Conservation (phyloP, 179 eudicot genomes). For the Heliamphora pulchella region DNA sequence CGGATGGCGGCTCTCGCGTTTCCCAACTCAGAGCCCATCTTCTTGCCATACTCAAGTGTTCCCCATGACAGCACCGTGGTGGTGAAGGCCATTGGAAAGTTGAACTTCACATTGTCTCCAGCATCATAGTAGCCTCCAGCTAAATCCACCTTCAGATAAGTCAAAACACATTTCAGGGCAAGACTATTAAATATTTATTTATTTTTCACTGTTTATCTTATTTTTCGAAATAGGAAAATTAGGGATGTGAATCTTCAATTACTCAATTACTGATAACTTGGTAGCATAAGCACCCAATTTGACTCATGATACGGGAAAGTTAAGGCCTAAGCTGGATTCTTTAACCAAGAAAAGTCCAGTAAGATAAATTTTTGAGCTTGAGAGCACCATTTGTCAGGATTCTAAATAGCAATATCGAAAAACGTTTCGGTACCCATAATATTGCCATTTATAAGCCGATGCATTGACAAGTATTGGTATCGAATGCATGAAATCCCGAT, state of each 20-base stretch:
- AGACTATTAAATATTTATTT: too few relatives aligned
- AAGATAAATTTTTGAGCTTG: too few relatives aligned
- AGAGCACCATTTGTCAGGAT: too few relatives aligned
- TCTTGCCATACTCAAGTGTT: conserved; percentile 55
- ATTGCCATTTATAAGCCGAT: too few relatives aligned
- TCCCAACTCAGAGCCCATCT: conserved; percentile 48
- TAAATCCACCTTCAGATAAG: conserved; percentile 50
- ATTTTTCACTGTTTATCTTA: too few relatives aligned
- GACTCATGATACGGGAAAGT: too few relatives aligned
- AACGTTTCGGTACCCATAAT: too few relatives aligned
- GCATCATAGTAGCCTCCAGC: conserved; percentile 90
- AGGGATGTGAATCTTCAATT: not conserved
- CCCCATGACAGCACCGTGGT: conserved; percentile 81
- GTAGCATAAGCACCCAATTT: not conserved
- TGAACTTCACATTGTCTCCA: conserved; percentile 82
- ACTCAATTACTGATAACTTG: not conserved
- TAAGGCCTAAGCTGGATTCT: too few relatives aligned
- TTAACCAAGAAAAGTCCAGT: too few relatives aligned
- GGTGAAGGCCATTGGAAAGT: conserved; percentile 82
- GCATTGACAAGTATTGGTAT: too few relatives aligned
- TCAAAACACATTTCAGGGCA: not conserved
- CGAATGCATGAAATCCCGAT: too few relatives aligned
- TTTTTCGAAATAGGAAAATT: not conserved
- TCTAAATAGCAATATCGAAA: too few relatives aligned
- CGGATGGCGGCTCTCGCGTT: conserved; percentile 54